Conservation (phyloP, 2,329 filamentous ascomycete species). For the Harringtonia aguacate region DNA sequence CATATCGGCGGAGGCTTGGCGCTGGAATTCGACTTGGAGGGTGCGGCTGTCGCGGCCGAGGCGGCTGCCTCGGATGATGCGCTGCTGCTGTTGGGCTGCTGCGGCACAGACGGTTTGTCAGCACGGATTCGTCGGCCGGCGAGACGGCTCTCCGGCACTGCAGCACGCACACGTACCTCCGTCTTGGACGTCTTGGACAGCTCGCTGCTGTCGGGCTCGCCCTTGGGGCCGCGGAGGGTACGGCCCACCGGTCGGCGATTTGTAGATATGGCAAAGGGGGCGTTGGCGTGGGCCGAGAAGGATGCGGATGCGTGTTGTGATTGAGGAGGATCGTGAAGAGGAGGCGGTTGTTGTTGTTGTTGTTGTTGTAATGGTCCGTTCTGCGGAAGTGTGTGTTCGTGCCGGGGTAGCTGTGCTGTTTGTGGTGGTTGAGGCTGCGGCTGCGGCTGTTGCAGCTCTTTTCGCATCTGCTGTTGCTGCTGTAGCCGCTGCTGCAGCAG, state of each 20-base stretch:
- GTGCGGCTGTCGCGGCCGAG: not conserved
- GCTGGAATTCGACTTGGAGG: not conserved
- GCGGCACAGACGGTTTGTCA: too few relatives aligned
- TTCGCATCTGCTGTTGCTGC: too few relatives aligned
- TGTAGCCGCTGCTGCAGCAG: conserved; percentile 6
- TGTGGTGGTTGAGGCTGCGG: conserved; percentile 1
- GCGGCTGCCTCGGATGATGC: not conserved
- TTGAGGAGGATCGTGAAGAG: not conserved
- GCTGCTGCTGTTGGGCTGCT: too few relatives aligned
- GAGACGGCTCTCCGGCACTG: too few relatives aligned
- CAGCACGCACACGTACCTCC: too few relatives aligned
- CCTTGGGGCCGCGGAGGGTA: conserved; percentile 7
- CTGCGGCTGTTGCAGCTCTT: conserved; percentile 2
- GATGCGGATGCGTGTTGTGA: not conserved
- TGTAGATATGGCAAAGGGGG: not conserved
- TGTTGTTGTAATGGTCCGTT: not conserved
- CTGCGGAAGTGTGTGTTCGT: not conserved
- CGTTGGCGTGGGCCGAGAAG: not conserved
- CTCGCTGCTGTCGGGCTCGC: not conserved
- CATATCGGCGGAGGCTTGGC: conserved; percentile 2
- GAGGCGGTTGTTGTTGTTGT: not conserved
- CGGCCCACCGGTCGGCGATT: not conserved
- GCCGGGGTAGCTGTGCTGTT: conserved; percentile 2
- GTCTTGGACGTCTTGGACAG: too few relatives aligned
- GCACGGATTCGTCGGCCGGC: too few relatives aligned